Percentiles rank a stretch among this genome's conserved stretches.
Conservation (phyloP, 192 early-diverging fungal genomes). For the Fimicolochytrium jonesii region DNA sequence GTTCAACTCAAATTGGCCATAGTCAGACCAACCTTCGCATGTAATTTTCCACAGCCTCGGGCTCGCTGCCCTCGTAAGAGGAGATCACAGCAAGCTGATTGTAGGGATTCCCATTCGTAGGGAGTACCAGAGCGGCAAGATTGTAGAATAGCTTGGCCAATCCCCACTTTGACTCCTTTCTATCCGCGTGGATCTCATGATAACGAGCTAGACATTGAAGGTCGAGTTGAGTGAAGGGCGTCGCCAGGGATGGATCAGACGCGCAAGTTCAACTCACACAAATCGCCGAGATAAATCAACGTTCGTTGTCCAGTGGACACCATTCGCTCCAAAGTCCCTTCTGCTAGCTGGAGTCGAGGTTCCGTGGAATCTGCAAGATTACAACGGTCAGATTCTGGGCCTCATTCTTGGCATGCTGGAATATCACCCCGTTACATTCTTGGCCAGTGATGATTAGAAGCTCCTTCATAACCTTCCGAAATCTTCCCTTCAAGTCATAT, state of each 20-base stretch:
- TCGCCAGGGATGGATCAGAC: too few relatives aligned
- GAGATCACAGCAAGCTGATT: constrained; percentile 74
- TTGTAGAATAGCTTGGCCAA: constrained; percentile 59
- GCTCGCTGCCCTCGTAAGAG: constrained; percentile 38
- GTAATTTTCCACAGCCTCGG: constrained; percentile 33
- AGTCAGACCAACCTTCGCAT: constrained; percentile 17
- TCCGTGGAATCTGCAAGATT: too few relatives aligned
- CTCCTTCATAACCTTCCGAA: too few relatives aligned
- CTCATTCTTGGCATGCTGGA: too few relatives aligned
- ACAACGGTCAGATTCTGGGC: too few relatives aligned
- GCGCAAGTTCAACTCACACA: constrained; percentile 40
- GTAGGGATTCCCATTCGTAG: constrained; percentile 64
- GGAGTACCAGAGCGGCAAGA: constrained; percentile 55
- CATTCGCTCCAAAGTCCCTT: too few relatives aligned
- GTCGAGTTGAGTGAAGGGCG: not conserved
- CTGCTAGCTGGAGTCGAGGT: too few relatives aligned
- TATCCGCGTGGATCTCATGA: constrained; percentile 53
- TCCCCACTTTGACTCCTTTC: constrained; percentile 52
- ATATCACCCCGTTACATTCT: too few relatives aligned
- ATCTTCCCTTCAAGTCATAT: constrained; percentile 2
- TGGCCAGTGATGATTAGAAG: too few relatives aligned
- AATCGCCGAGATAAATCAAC: constrained; percentile 65
- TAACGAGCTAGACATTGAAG: constrained; percentile 47
- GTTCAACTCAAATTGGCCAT: not conserved
- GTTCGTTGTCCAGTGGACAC: too few relatives aligned